Evolutionary conservation across 2,329 filamentous ascomycete species (phyloP).

Genomic region (Magnaporthiopsis poae): DNA sequence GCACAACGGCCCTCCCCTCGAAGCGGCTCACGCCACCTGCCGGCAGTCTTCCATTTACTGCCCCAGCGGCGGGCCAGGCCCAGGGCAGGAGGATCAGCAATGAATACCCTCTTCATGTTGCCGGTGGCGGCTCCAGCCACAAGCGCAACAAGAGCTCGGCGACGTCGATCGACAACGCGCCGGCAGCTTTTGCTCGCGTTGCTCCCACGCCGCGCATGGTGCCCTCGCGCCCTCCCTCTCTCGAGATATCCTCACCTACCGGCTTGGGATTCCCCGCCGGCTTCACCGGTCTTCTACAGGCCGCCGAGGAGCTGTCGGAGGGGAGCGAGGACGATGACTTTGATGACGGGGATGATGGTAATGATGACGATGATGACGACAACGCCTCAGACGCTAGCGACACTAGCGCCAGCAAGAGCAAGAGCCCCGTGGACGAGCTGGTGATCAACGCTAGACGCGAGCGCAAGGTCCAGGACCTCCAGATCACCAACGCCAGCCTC

Average conservation of each 20-base stretch:
- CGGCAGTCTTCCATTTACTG: not conserved
- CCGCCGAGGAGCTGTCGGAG: slow-evolving; percentile 38
- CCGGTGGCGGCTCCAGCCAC: not conserved
- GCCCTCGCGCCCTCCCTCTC: slow-evolving; percentile 20
- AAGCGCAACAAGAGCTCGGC: not conserved
- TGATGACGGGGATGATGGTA: slow-evolving; percentile 20
- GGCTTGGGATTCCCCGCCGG: slow-evolving; percentile 16
- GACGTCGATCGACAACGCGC: not conserved
- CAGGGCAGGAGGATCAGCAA: not conserved
- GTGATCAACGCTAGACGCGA: slow-evolving; percentile 84
- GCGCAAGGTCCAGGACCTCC: slow-evolving; percentile 87
- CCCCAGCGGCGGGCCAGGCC: no score
- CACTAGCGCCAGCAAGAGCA: slow-evolving; percentile 50
- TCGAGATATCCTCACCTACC: slow-evolving; percentile 25
- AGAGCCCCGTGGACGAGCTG: slow-evolving; percentile 55
- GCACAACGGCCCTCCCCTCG: not conserved
- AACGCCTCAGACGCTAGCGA: slow-evolving; percentile 24
- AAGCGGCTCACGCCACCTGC: not conserved
- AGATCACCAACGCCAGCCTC: slow-evolving; percentile 92
- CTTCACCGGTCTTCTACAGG: slow-evolving; percentile 47
- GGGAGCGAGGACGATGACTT: slow-evolving; percentile 33
- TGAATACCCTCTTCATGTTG: not conserved
- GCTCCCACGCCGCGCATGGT: not conserved
- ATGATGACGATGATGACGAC: slow-evolving; percentile 20
- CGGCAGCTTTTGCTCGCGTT: not conserved